Evolutionary conservation across 2,329 filamentous ascomycete genomes (phyloP).

Genomic region (Cercospora sp.): DNA sequence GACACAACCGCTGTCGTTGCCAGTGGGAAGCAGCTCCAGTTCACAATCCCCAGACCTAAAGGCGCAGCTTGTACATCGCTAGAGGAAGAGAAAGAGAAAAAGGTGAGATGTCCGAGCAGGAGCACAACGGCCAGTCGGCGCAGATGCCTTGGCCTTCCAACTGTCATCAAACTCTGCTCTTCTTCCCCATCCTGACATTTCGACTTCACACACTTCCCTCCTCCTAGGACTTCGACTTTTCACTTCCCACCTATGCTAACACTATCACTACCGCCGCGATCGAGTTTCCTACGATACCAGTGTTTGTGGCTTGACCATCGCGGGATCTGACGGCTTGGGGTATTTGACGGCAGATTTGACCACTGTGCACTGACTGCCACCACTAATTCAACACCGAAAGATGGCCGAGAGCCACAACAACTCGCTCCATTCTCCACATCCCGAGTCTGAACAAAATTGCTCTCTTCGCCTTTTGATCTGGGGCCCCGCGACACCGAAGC

Average conservation of each 20-base stretch:
- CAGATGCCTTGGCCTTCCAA: background rate
- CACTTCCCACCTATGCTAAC: background rate
- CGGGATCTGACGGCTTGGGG: background rate
- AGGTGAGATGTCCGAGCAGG: no score
- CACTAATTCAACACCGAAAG: background rate
- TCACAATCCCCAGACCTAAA: no score
- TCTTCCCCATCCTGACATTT: background rate
- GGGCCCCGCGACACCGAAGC: background rate
- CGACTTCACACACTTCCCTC: background rate
- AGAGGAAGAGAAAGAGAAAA: no score
- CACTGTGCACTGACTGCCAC: background rate
- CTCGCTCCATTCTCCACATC: background rate
- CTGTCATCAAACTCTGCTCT: background rate
- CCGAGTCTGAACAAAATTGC: background rate
- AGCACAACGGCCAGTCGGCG: background rate
- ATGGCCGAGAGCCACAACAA: background rate
- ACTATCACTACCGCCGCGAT: no score
- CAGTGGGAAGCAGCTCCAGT: no score
- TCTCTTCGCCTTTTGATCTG: background rate
- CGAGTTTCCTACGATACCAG: no score
- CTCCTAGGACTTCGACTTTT: no score
- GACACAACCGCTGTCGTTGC: no score
- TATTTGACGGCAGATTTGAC: background rate
- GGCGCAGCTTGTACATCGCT: no score
- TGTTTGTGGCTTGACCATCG: background rate